Evolutionary conservation across 2,329 filamentous ascomycete species (phyloP).

Genomic region (Colletotrichum chrysophilum): DNA sequence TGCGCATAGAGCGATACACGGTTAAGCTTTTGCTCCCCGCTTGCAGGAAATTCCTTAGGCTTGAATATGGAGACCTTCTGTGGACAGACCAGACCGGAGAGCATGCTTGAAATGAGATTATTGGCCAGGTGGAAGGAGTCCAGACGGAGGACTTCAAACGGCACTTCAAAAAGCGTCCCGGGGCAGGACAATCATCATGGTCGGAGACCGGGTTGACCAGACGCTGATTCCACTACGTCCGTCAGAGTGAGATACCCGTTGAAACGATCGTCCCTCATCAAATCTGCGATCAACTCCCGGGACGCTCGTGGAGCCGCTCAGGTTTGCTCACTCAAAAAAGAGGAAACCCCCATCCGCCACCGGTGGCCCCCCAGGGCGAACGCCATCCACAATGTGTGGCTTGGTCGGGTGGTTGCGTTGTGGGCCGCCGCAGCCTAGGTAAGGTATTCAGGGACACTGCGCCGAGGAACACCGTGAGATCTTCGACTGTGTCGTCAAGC

Average conservation of each 20-base stretch:
- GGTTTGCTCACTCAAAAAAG: background rate
- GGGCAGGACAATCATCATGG: accelerated
- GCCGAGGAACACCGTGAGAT: too few relatives aligned
- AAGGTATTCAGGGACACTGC: background rate
- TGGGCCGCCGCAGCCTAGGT: too few relatives aligned
- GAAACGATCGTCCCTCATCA: background rate
- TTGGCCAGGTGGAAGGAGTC: too few relatives aligned
- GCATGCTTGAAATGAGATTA: background rate
- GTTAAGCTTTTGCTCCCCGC: too few relatives aligned
- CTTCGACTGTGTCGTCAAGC: too few relatives aligned
- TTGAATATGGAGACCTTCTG: too few relatives aligned
- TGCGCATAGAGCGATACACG: too few relatives aligned
- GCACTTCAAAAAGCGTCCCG: background rate
- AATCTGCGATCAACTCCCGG: background rate
- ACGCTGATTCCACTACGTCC: background rate
- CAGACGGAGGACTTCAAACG: background rate
- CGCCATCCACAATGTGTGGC: background rate
- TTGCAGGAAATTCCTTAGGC: too few relatives aligned
- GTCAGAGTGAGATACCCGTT: background rate
- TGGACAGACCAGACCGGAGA: too few relatives aligned
- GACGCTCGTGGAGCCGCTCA: background rate
- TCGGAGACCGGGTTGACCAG: background rate
- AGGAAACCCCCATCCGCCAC: background rate
- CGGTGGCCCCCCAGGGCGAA: background rate
- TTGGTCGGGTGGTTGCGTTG: background rate